Conservation (phyloP, 1,139 yeast species). For the Magnusiomyces suaveolens region DNA sequence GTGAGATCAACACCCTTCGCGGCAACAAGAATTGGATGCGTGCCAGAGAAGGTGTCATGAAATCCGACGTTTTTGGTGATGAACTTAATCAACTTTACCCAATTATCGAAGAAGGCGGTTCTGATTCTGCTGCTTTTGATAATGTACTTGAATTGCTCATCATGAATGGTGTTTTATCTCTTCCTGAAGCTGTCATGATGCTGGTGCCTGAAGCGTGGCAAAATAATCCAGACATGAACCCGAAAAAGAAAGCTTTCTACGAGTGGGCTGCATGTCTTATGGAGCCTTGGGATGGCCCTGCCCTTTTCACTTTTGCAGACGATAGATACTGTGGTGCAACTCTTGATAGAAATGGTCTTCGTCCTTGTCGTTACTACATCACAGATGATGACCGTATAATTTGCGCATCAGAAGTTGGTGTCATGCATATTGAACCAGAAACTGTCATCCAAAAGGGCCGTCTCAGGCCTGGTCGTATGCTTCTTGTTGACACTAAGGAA, state of each 20-base stretch:
- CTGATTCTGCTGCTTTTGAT: constrained; percentile 98
- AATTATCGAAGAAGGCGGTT: constrained; percentile 95
- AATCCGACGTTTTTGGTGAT: constrained; percentile 76
- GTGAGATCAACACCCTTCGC: constrained; percentile 93
- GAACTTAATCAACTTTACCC: constrained; percentile 88
- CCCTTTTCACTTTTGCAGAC: constrained; percentile 91
- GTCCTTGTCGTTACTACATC: constrained; percentile 96
- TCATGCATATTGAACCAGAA: constrained; percentile 78
- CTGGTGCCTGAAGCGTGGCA: constrained; percentile 99
- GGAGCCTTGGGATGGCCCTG: constrained; percentile 99
- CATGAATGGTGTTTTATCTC: constrained; percentile 79
- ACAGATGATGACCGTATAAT: constrained; percentile 92
- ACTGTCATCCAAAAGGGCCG: constrained; percentile 83
- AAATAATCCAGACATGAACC: constrained; percentile 75
- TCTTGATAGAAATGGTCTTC: constrained; percentile 90
- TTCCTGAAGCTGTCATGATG: constrained; percentile 96
- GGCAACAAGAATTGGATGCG: constrained; percentile 99
- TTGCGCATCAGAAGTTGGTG: constrained; percentile 98
- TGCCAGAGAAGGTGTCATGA: constrained; percentile 96
- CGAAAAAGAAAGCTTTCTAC: constrained; percentile 85
- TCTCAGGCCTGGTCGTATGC: constrained; percentile 92
- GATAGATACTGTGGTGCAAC: constrained; percentile 98
- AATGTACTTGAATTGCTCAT: constrained; percentile 87
- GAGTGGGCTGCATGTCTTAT: constrained; percentile 99
- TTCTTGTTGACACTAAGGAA: constrained; percentile 84